These are phyloP conservation scores for Irpex lacteus DNA, from an alignment of 1,284 basidiomycete genomes.

Conservation along the genomic window DNA sequence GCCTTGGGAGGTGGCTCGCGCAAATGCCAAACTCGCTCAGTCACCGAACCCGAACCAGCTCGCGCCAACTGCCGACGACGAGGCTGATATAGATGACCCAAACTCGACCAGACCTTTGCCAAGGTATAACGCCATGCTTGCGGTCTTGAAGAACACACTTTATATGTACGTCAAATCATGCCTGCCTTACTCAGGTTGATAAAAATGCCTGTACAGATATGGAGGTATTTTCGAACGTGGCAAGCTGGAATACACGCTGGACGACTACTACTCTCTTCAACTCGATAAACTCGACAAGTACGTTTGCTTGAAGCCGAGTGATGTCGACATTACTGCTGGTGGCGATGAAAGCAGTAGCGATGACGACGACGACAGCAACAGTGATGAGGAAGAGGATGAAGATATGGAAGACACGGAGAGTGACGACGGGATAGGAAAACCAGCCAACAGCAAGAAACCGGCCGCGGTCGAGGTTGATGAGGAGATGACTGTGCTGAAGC, in stretches of 20 bases:
- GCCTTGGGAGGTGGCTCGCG: conserved; percentile 2
- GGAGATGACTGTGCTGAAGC: too few relatives aligned
- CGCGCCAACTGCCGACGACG: conserved; percentile 16
- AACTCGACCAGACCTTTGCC: conserved; percentile 66
- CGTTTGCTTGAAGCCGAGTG: conserved; percentile 67
- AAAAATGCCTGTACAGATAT: conserved; percentile 48
- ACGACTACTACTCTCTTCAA: conserved; percentile 77
- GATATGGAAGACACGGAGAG: conserved; percentile 23
- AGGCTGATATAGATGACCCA: conserved; percentile 71
- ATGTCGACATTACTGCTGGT: conserved; percentile 58
- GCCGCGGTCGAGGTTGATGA: conserved; percentile 19
- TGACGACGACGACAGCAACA: conserved; percentile 43
- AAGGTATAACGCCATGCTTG: conserved; percentile 92
- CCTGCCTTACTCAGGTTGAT: not conserved
- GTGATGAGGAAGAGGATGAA: conserved; percentile 39
- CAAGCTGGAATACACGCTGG: conserved; percentile 80
- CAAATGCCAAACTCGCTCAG: not conserved
- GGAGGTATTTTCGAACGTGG: conserved; percentile 86
- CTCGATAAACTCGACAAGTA: conserved; percentile 83
- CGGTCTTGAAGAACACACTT: conserved; percentile 81
- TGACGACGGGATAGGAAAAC: conserved; percentile 18
- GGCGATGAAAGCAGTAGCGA: conserved; percentile 60
- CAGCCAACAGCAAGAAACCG: conserved; percentile 21
- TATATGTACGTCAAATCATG: conserved; percentile 63
- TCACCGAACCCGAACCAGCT: conserved; percentile 1